A percentile compares a stretch with the other conserved stretches of the same genome.
Conservation (phyloP, 345 rosid species). For the Stellera chamaejasme region DNA sequence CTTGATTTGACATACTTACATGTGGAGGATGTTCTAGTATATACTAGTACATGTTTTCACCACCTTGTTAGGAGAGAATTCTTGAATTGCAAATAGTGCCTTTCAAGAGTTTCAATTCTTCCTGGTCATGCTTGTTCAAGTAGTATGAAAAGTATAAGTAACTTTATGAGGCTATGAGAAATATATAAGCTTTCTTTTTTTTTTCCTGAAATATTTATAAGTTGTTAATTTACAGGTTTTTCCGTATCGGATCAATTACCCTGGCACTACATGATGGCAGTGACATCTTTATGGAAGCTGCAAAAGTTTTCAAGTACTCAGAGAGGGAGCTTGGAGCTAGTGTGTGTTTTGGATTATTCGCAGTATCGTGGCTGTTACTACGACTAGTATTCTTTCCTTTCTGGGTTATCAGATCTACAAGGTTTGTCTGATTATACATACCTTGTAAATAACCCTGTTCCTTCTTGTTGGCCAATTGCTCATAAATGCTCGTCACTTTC, state of each 20-base stretch:
- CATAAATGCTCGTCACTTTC: conserved; percentile 11
- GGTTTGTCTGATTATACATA: conserved; percentile 35
- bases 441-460: conserved; percentile 9
- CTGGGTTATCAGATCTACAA: conserved; percentile 68
- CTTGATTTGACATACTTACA: no score
- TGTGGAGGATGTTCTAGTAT: no score
- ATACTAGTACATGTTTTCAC: no score
- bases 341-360: conserved; percentile 83
- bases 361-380: conserved; percentile 79
- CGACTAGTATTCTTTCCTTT: conserved; percentile 91
- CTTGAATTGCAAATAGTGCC: conserved; percentile 3
- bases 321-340: conserved; percentile 87
- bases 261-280: conserved; percentile 93
- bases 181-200: no score
- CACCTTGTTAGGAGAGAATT: background rate
- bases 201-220: no score
- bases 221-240: conserved; percentile 44
- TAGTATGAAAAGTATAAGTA: background rate
- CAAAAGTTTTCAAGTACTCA: conserved; percentile 86
- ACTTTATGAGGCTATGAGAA: conserved; percentile 2
- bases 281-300: conserved; percentile 85
- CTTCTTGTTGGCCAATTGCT: conserved; percentile 9
- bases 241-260: conserved; percentile 71
- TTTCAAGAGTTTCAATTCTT: background rate
- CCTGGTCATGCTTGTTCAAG: background rate